Percentiles rank a stretch among this genome's conserved stretches.
Evolutionary conservation across 495 filamentous ascomycete genomes (phyloP).

Genomic region (Diplogelasinospora grovesii): DNA sequence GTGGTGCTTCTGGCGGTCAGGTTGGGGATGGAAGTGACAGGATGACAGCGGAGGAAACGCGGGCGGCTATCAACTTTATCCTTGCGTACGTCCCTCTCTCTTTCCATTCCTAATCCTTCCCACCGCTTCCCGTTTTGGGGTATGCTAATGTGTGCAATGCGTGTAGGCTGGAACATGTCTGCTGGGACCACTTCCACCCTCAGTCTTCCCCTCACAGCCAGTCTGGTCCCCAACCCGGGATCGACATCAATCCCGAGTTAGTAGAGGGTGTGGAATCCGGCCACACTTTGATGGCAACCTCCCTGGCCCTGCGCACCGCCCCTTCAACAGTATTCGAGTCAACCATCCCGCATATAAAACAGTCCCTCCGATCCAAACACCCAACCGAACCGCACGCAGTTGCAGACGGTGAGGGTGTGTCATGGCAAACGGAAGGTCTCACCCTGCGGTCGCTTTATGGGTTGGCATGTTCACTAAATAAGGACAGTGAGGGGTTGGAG

Average conservation of each 20-base stretch:
- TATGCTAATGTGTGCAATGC: no score
- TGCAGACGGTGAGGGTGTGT: background rate
- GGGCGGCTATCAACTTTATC: slow-evolving; percentile 45
- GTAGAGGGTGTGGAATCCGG: no score
- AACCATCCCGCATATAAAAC: slow-evolving; percentile 8
- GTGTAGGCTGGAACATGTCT: slow-evolving; percentile 46
- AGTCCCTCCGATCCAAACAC: no score
- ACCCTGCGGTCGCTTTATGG: slow-evolving; percentile 31
- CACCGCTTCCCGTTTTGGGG: background rate
- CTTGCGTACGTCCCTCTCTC: slow-evolving; percentile 31
- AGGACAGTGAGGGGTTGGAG: slow-evolving; percentile 28
- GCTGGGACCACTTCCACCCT: slow-evolving; percentile 39
- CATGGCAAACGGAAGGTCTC: slow-evolving; percentile 24
- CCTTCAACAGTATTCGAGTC: slow-evolving; percentile 20
- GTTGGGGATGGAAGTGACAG: no score
- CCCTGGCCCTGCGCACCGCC: slow-evolving; percentile 30
- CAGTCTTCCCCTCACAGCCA: slow-evolving; percentile 21
- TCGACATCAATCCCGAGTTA: no score
- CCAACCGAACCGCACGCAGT: no score
- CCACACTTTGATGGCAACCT: slow-evolving; percentile 42
- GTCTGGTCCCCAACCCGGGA: slow-evolving; percentile 15
- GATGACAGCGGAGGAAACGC: slow-evolving; percentile 30
- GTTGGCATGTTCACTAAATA: slow-evolving; percentile 32
- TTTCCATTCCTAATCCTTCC: background rate
- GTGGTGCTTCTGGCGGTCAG: no score